Percentiles rank a stretch among this genome's conserved stretches.
phyloP scores from a whole-genome alignment of 2,329 filamentous ascomycete species.

The Penicillium sp. region DNA sequence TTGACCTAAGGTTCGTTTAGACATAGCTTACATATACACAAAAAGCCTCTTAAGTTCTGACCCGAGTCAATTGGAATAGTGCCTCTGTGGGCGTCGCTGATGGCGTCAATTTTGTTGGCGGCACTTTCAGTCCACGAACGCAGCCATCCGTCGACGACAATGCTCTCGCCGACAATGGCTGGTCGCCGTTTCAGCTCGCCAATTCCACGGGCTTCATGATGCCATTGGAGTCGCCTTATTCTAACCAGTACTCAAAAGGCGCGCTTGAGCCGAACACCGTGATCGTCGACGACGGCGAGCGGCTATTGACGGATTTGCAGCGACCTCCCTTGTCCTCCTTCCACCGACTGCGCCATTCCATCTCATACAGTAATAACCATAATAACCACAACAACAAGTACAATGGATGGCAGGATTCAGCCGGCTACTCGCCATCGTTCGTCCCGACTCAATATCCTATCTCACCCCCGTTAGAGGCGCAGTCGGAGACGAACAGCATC shows the following conservation, averaged over 20 bases:
- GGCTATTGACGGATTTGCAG: conserved; percentile 7
- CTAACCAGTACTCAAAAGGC: conserved; percentile 33
- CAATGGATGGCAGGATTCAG: conserved; percentile 11
- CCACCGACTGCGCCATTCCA: conserved; percentile 8
- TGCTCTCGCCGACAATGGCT: conserved; percentile 34
- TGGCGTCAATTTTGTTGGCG: conserved; percentile 29
- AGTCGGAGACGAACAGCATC: conserved; percentile 9
- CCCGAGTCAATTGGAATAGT: conserved; percentile 18
- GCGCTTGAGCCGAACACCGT: conserved; percentile 24
- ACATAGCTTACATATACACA: neutral
- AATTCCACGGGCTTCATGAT: conserved; percentile 29
- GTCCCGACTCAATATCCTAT: conserved; percentile 11
- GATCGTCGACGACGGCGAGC: conserved; percentile 32
- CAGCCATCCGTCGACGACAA: conserved; percentile 36
- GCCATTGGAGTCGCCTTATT: conserved; percentile 28
- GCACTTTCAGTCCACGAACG: conserved; percentile 35
- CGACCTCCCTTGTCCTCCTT: conserved; percentile 9
- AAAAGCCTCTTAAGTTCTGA: neutral
- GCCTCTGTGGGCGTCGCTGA: conserved; percentile 30
- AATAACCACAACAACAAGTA: neutral
- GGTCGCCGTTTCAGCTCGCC: conserved; percentile 35
- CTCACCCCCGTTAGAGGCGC: conserved; percentile 14
- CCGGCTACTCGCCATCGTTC: conserved; percentile 5
- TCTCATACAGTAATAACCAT: neutral
- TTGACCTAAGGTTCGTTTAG: conserved; percentile 27